Evolutionary conservation across 1,139 yeast genomes (phyloP).

Genomic region (Blastobotrys raffinosifermentans): DNA sequence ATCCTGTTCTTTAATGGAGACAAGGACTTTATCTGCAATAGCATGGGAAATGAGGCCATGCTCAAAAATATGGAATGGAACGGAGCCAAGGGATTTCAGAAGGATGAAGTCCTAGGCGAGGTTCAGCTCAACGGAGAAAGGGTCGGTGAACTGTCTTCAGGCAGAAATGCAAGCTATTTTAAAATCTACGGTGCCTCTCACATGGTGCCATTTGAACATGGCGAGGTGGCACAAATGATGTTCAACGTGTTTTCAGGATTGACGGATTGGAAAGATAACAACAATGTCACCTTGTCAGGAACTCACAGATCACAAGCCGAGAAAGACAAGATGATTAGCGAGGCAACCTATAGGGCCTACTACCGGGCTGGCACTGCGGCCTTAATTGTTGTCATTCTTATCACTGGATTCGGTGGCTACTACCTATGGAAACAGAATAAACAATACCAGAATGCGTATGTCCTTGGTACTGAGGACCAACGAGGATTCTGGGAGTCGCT

Average conservation of each 20-base stretch:
- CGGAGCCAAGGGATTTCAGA: conserved; percentile 47
- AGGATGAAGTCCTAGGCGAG: conserved; percentile 15
- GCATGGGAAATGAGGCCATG: conserved; percentile 64
- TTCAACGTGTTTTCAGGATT: conserved; percentile 32
- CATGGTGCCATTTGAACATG: conserved; percentile 89
- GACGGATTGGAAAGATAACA: conserved; percentile 16
- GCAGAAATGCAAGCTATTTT: conserved; percentile 69
- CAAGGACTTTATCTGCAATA: conserved; percentile 83
- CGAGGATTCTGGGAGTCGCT: conserved; percentile 17
- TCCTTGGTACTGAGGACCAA: conserved; percentile 1
- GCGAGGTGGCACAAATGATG: conserved; percentile 64
- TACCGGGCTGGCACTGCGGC: conserved; percentile 37
- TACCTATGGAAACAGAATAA: conserved; percentile 23
- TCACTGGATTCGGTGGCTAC: conserved; percentile 23
- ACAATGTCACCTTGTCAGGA: conserved; percentile 8
- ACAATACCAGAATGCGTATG: conserved; percentile 3
- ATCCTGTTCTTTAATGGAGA: conserved; percentile 81
- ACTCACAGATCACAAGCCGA: conserved; percentile 12
- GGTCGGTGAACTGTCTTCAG: conserved; percentile 31
- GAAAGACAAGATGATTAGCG: conserved; percentile 22
- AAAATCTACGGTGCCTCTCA: conserved; percentile 74
- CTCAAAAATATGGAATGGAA: conserved; percentile 64
- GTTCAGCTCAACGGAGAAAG: conserved; percentile 19
- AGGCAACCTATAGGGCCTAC: conserved; percentile 36
- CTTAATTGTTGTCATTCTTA: conserved; percentile 29